These are phyloP conservation scores for Saccharomyces pastorianus DNA, from an alignment of 1,139 yeast species.

Conservation along the genomic window DNA sequence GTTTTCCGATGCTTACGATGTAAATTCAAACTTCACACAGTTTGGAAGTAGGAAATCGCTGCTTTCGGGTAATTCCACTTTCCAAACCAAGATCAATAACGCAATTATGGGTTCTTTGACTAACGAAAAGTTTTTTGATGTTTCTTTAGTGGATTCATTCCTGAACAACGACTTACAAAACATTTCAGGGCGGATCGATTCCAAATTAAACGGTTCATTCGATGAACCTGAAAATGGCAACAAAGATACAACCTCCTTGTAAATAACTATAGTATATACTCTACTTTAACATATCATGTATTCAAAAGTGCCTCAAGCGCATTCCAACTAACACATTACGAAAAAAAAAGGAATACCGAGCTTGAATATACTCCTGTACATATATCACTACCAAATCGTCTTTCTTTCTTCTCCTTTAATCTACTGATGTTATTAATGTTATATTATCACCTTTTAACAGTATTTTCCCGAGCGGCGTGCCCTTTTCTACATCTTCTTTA, in stretches of 20 bases:
- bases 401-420: constrained; percentile 1
- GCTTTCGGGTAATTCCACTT: neutral
- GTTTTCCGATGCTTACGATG: neutral
- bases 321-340: neutral
- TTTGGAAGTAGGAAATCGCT: neutral
- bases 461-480: constrained; percentile 53
- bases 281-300: neutral
- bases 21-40: neutral
- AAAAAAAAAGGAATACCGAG: neutral
- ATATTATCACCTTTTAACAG: constrained; percentile 91
- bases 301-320: neutral
- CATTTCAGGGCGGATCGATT: neutral
- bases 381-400: neutral
- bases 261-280: neutral
- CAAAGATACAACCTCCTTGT: neutral
- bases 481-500: constrained; percentile 23
- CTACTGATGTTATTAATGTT: constrained; percentile 54
- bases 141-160: neutral
- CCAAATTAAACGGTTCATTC: neutral
- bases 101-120: neutral
- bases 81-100: neutral
- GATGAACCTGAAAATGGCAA: neutral
- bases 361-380: neutral
- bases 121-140: neutral
- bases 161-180: neutral